Base-by-base conservation (phyloP, 768 basidiomycete species). In the Agrocybe pediades region DNA sequence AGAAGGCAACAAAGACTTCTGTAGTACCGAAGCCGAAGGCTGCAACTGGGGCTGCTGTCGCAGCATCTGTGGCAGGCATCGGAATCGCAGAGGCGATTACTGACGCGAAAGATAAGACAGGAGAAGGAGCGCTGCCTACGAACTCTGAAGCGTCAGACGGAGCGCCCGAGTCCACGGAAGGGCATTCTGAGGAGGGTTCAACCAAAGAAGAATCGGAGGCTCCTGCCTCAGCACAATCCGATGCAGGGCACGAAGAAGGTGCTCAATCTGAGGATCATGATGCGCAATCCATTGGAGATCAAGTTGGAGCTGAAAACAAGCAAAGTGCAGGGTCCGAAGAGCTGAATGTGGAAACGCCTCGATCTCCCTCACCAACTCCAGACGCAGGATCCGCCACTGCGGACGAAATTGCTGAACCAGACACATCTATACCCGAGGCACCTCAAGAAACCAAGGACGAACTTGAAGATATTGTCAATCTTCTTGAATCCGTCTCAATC, bases 401-500 rank as follows among this genome's bases (percentile, higher is more conserved):
- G 9, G 39, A 23, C 6, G 49, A 42, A 15, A 20, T 27, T 15
- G 17, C 39, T 27, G 54, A 54, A 15, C 51, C 41, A 6, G 26
- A 30, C 24, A 39, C 24, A 50, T 46, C n/a, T 21, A 39, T 30
- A 26, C 20, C 41, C 9, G 49, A 30, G 15, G 49, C 24, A 11
- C 46, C 47, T 21, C 40, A 43, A n/a, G 52, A 56, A 33, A 24
- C 23, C 8, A 56, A 51, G 19, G 62, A 65, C 46, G 59, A 62
- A 15, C 60, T 67, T 25, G 88, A 84, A 66, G 81, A 82, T 51
- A 83, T 89, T 48, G 82, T 90, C 55, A 83, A 78, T 60, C 74
- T 88, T 59, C 81, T 90, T 11, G 85, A 90, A 69, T 63, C 75
- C 1, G 64, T 58, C 25, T 61, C 71, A 30, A 53, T 70, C 39